Conservation (phyloP, 306 rosid species). For the Castanea mollissima region DNA sequence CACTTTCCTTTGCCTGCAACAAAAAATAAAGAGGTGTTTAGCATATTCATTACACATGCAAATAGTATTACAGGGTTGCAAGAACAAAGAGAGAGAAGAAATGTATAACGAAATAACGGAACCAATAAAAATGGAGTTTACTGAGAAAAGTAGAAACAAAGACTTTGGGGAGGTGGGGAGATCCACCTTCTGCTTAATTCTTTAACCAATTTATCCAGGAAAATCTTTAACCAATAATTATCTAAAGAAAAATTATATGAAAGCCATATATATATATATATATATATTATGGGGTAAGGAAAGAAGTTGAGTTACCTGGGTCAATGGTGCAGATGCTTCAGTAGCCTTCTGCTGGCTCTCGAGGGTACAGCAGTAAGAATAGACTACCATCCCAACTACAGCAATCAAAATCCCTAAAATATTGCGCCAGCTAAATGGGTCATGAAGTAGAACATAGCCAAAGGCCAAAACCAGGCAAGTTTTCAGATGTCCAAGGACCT, state of each 20-base stretch:
- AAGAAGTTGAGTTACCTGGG: slow-evolving; percentile 48
- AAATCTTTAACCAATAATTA: not conserved
- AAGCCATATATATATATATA: no score
- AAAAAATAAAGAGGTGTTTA: slow-evolving; percentile 1
- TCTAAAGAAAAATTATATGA: not conserved
- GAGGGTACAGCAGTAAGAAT: slow-evolving; percentile 58
- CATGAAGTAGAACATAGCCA: slow-evolving; percentile 75
- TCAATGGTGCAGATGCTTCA: slow-evolving; percentile 40
- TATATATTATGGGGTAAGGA: not conserved
- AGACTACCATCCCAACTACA: slow-evolving; percentile 76
- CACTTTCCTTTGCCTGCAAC: slow-evolving; percentile 65
- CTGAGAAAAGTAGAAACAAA: not conserved
- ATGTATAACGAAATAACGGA: not conserved
- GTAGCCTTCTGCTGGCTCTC: slow-evolving; percentile 75
- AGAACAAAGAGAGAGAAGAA: no score
- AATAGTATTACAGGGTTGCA: not conserved
- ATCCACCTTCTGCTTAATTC: not conserved
- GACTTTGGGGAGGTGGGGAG: not conserved
- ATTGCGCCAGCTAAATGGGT: slow-evolving; percentile 86
- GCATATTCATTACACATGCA: not conserved
- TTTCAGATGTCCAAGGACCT: slow-evolving; percentile 94
- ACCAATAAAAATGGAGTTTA: not conserved
- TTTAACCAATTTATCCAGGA: not conserved
- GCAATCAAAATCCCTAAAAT: slow-evolving; percentile 80
- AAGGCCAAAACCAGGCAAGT: slow-evolving; percentile 90